phyloP scores from a whole-genome alignment of 768 basidiomycete genomes.

The Lactarius akahatsu region DNA sequence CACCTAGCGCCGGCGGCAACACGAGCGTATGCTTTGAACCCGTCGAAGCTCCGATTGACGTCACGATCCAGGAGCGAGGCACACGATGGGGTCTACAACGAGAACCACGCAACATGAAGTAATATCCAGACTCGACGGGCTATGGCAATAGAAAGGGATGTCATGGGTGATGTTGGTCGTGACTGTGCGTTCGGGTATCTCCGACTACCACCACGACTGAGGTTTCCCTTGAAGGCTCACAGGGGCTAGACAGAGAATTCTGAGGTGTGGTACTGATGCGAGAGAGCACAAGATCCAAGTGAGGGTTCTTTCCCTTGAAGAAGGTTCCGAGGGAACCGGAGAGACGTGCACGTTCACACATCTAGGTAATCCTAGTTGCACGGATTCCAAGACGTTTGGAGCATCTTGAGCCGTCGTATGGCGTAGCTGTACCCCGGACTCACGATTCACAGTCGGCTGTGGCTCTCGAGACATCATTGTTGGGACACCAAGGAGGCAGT shows the following conservation, averaged over 20 bases:
- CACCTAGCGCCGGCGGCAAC: neutral
- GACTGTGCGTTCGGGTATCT: neutral
- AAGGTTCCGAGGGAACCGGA: neutral
- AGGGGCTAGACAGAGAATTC: neutral
- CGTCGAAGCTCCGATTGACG: neutral
- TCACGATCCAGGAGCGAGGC: neutral
- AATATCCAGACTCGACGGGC: constrained; percentile 1
- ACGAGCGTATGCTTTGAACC: neutral
- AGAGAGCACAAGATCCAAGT: neutral
- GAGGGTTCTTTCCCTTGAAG: neutral
- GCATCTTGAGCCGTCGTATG: neutral
- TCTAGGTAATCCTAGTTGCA: neutral
- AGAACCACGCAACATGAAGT: constrained; percentile 1
- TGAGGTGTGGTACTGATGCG: neutral
- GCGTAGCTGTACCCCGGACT: neutral
- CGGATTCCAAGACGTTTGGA: neutral
- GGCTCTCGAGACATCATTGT: neutral
- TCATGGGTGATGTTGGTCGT: neutral
- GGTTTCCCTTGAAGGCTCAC: neutral
- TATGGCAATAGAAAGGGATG: neutral
- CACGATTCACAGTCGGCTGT: neutral
- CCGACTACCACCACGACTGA: neutral
- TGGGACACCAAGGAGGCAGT: neutral
- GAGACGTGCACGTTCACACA: neutral
- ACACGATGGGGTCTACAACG: neutral